Base-by-base conservation (phyloP, 192 early-diverging fungal species). In the Coemansia sp. region DNA sequence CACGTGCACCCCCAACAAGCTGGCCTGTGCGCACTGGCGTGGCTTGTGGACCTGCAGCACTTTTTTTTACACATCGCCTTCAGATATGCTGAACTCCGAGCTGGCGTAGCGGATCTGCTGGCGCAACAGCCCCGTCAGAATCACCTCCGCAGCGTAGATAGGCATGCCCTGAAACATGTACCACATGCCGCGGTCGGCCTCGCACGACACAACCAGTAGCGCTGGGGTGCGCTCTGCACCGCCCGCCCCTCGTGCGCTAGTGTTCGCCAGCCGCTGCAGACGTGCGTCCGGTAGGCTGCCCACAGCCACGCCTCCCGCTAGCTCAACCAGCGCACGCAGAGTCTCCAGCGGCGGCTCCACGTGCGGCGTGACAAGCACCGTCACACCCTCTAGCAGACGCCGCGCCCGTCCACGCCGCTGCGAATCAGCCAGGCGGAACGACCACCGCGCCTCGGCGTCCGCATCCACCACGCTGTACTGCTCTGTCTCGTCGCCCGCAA, bases 191-290 rank as follows among this genome's bases (percentile, higher is more conserved):
- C 47, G 50, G 61, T 81, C 78, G 12, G 65, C 68, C 47, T 28
- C 25, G 59, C 69, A 81, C 22, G 73, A 60, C 7, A 81, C 56
- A 9, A 81, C 65, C 21, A 81, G 65, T 54, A 81, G 56, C 53
- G 78, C 49, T 10, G 56, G 2, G 70, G 41, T 12, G 12, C 41
- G 23, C 67, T 66, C 64, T 4, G 41, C 47, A 25, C 21, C n/a
- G 16, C 44, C 50, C 18, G 63, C n/a, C 18, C 31, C 54, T 18
- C 64, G 63, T 10, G 22, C 23, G 58, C 56, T 74, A 56, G 64
- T 49, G 25, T 53, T 50, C 12, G 76, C 51, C 58, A 81, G 68
- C 34, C 14, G 52, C 47, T 41, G 27, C 50, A 81, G 69, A 47
- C 60, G 41, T 18, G 51, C 2, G 2, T 59, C 41, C 0, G 63